Base-by-base conservation (phyloP, 768 basidiomycete genomes). In the Kockovaella imperatae region DNA sequence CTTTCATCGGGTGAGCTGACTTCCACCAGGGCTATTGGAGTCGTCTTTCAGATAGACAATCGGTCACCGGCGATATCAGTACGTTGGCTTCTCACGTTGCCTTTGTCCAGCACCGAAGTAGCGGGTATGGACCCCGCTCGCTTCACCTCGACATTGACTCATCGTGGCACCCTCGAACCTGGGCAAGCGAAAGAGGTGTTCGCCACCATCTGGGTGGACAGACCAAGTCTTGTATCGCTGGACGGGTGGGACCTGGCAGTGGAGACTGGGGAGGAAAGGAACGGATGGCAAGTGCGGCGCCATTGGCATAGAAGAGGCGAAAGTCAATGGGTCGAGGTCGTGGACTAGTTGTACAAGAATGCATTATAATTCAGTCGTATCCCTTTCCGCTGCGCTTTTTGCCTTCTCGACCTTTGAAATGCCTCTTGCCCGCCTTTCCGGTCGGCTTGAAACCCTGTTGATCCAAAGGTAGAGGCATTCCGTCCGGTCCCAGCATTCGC, bases 341-440 rank as follows among this genome's bases (percentile, higher is more conserved):
- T 55, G n/a, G n/a, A n/a, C 3, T 8, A 47, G 26, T 29, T 46
- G 44, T 3, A 28, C 17, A 15, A 28, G 20, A 28, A 6, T 20
- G 21, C 3, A 18, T 17, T n/a, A 35, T 23, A n/a, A 13, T 36
- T 15, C 54, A 66, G 68, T 95, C 93, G 60, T 96, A 97, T 20
- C 93, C 93, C 63, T 80, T 84, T 13, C 93, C 93, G 64, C 87
- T 89, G 53, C 93, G 76, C 71, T 91, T 85, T 74, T 97, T 97
- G 40, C 79, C 79, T 40, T 74, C 84, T 83, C 72, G 77, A 73
- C 83, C 84, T 73, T 88, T 95, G 75, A 88, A 85, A 56, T 81
- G 82, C 67, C 87, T 89, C 75, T 91, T 93, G 14, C 78, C 75
- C 32, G 41, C 30, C 39, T 30, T 34, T 75, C 75, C 42, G 74